Evolutionary conservation across 345 rosid species (phyloP).

Genomic region (Eucalyptus regnans): DNA sequence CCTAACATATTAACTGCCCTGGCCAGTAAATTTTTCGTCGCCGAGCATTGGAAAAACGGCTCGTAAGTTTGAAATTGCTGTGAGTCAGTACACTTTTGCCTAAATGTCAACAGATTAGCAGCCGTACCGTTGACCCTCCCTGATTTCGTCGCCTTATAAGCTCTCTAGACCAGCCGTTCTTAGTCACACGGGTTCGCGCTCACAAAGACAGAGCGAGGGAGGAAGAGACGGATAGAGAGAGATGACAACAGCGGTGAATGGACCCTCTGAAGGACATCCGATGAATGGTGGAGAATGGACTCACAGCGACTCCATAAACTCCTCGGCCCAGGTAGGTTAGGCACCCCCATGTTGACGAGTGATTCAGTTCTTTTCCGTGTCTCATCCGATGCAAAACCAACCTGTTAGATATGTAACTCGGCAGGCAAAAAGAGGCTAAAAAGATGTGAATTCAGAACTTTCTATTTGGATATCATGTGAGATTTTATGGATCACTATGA

Average conservation of each 20-base stretch:
- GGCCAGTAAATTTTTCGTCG: background rate
- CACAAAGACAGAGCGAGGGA: background rate
- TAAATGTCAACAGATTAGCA: background rate
- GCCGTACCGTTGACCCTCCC: background rate
- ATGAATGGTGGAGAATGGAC: background rate
- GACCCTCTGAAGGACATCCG: background rate
- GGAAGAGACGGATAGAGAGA: background rate
- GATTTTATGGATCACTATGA: too few relatives aligned
- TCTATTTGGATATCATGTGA: too few relatives aligned
- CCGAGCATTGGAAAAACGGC: background rate
- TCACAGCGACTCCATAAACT: background rate
- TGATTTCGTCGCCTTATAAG: background rate
- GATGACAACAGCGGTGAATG: background rate
- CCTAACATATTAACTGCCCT: background rate
- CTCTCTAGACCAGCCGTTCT: background rate
- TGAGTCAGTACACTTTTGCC: background rate
- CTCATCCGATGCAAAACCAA: background rate
- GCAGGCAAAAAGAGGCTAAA: too few relatives aligned
- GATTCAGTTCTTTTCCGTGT: background rate
- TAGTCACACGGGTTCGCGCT: background rate
- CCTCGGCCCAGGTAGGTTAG: background rate
- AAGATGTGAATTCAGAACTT: too few relatives aligned
- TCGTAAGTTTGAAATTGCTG: background rate
- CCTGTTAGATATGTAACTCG: background rate
- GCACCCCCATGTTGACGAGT: background rate